Conservation (phyloP, 2,329 filamentous ascomycete genomes). For the Cadophora luteo-olivacea region DNA sequence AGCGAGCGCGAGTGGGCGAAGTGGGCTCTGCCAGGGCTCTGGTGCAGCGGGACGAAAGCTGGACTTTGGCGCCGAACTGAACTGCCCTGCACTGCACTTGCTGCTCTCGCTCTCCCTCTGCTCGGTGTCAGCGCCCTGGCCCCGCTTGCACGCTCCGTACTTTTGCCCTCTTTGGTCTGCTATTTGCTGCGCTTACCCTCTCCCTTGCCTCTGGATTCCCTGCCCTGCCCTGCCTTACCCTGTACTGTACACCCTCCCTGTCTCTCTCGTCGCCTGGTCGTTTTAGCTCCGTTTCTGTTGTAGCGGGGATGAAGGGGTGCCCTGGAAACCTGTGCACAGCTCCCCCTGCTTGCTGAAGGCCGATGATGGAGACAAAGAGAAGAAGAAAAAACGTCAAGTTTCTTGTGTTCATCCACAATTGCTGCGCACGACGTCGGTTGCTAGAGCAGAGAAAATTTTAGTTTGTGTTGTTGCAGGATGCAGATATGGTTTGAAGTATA, state of each 20-base stretch:
- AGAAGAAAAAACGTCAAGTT: background rate
- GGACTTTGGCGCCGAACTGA: background rate
- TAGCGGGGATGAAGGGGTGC: conserved; percentile 15
- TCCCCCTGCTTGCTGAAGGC: background rate
- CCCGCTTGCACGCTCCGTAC: background rate
- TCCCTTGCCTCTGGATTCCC: background rate
- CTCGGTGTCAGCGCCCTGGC: background rate
- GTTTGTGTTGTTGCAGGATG: background rate
- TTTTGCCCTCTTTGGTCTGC: background rate
- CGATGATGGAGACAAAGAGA: conserved; percentile 1
- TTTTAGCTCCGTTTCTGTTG: conserved; percentile 21
- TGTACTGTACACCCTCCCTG: background rate
- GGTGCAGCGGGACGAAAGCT: background rate
- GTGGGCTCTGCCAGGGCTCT: background rate
- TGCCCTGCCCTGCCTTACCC: background rate
- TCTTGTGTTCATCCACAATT: background rate
- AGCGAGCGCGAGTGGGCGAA: background rate
- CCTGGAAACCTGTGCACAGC: conserved; percentile 11
- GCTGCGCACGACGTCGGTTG: background rate
- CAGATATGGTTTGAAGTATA: conserved; percentile 7
- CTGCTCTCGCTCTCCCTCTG: background rate
- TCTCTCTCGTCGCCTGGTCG: conserved; percentile 20
- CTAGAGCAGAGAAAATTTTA: background rate
- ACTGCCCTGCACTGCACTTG: background rate
- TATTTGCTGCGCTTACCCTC: conserved; percentile 12